Evolutionary conservation across 768 basidiomycete species (phyloP).

Genomic region (Hericium coralloides): DNA sequence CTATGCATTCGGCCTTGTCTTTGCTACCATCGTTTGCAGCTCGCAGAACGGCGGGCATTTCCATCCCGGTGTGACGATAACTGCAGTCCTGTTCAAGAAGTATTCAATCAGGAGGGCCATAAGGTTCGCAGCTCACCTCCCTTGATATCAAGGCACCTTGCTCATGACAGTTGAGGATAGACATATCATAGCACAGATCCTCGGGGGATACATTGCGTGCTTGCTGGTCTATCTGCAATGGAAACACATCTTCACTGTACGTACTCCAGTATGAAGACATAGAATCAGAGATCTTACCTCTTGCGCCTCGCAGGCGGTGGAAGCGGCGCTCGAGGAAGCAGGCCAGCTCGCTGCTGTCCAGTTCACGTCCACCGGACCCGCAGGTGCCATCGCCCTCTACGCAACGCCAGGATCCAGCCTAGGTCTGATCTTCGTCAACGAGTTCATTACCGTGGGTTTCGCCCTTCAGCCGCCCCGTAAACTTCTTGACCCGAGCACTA

Average conservation of each 20-base stretch:
- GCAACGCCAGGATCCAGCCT: conserved; percentile 23
- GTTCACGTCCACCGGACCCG: conserved; percentile 28
- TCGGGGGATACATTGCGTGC: conserved; percentile 22
- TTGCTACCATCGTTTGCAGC: conserved; percentile 26
- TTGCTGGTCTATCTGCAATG: conserved; percentile 23
- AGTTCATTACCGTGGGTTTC: conserved; percentile 27
- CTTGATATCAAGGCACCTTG: too few relatives aligned
- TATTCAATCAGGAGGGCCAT: conserved; percentile 45
- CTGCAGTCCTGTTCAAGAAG: conserved; percentile 40
- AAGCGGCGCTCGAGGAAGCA: conserved; percentile 21
- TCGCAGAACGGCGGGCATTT: conserved; percentile 32
- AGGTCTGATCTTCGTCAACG: conserved; percentile 28
- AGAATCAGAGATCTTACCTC: background rate
- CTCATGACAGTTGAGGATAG: conserved; percentile 19
- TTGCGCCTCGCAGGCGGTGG: conserved; percentile 12
- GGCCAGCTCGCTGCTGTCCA: conserved; percentile 22
- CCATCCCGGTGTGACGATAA: conserved; percentile 50
- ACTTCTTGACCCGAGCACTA: background rate
- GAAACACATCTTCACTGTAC: conserved; percentile 10
- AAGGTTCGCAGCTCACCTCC: conserved; percentile 19
- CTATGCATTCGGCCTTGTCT: conserved; percentile 30
- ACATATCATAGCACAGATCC: background rate
- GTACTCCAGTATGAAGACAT: background rate
- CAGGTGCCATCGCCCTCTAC: conserved; percentile 31
- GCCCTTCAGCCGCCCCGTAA: background rate